Evolutionary conservation across 345 rosid genomes (phyloP).

Genomic region (Theobroma cacao): DNA sequence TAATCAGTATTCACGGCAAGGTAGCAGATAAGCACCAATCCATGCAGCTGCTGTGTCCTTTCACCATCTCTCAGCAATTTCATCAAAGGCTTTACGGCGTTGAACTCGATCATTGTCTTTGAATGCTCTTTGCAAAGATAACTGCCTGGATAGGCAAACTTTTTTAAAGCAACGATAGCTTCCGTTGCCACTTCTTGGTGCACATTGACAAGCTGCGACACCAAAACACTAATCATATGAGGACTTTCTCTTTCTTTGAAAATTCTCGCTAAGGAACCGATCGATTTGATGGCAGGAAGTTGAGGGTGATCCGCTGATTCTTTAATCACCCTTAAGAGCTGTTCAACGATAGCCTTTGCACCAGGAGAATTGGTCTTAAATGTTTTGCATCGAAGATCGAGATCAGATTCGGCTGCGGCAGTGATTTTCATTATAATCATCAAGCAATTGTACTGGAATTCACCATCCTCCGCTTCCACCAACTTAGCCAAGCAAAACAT

Average conservation of each 20-base stretch:
- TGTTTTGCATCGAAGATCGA: slow-evolving; percentile 63
- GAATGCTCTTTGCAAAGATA: slow-evolving; percentile 56
- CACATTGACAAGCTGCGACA: slow-evolving; percentile 41
- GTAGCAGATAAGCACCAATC: slow-evolving; percentile 60
- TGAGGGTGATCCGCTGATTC: slow-evolving; percentile 33
- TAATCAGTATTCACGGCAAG: slow-evolving; percentile 58
- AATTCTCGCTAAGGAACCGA: slow-evolving; percentile 79
- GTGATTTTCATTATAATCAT: slow-evolving; percentile 75
- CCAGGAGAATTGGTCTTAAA: slow-evolving; percentile 74
- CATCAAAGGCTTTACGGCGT: slow-evolving; percentile 47
- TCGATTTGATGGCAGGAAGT: slow-evolving; percentile 60
- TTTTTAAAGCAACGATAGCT: slow-evolving; percentile 61
- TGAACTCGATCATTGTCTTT: slow-evolving; percentile 51
- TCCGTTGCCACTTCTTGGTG: slow-evolving; percentile 57
- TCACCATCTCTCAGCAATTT: slow-evolving; percentile 33
- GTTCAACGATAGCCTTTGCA: slow-evolving; percentile 72
- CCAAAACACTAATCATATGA: slow-evolving; percentile 49
- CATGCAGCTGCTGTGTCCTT: slow-evolving; percentile 40
- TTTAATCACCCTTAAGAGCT: slow-evolving; percentile 54
- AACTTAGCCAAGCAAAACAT: slow-evolving; percentile 74
- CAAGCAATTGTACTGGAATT: slow-evolving; percentile 22
- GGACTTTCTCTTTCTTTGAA: slow-evolving; percentile 70
- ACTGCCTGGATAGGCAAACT: slow-evolving; percentile 57
- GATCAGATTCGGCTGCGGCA: slow-evolving; percentile 57
- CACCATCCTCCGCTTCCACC: slow-evolving; percentile 58